A percentile compares a stretch with the other conserved stretches of the same genome.
Conservation (phyloP, 257 asterid genomes). For the Plectranthus barbatus region DNA sequence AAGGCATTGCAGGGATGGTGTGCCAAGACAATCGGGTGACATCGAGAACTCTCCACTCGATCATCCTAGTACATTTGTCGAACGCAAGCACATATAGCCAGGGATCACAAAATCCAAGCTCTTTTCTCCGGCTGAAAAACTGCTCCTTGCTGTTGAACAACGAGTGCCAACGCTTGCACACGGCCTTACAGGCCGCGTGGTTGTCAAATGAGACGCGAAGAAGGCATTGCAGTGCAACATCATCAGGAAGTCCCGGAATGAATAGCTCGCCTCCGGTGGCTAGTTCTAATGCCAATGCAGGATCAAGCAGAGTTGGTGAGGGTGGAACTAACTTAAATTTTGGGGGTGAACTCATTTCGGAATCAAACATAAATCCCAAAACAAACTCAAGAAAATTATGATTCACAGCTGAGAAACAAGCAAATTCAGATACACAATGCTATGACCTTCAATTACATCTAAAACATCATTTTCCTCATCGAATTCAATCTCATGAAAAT, state of each 20-base stretch:
- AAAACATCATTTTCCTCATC: too few relatives aligned
- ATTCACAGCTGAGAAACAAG: neutral
- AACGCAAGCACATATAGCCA: conserved; percentile 76
- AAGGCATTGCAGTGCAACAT: conserved; percentile 69
- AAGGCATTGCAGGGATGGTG: conserved; percentile 81
- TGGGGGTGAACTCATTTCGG: conserved; percentile 77
- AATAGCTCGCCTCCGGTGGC: conserved; percentile 46
- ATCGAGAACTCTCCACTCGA: conserved; percentile 76
- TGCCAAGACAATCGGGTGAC: conserved; percentile 66
- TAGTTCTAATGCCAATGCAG: conserved; percentile 17
- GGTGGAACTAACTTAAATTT: conserved; percentile 50
- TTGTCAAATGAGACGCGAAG: conserved; percentile 59
- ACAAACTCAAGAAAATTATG: neutral
- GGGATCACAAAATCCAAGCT: conserved; percentile 68
- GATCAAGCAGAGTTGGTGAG: conserved; percentile 36
- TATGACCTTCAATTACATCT: neutral
- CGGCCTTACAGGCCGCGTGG: conserved; percentile 43
- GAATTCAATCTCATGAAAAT: too few relatives aligned
- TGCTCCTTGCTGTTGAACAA: conserved; percentile 60
- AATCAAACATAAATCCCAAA: conserved; percentile 15
- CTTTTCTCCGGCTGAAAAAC: conserved; percentile 59
- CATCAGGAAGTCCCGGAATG: conserved; percentile 87
- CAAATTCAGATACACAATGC: neutral
- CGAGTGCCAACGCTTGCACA: conserved; percentile 72
- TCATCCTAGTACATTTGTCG: conserved; percentile 68